Percentiles rank a stretch among this genome's conserved stretches.
These are phyloP conservation scores for Ramaria sp. DNA, from an alignment of 768 basidiomycete species.

Conservation along the genomic window DNA sequence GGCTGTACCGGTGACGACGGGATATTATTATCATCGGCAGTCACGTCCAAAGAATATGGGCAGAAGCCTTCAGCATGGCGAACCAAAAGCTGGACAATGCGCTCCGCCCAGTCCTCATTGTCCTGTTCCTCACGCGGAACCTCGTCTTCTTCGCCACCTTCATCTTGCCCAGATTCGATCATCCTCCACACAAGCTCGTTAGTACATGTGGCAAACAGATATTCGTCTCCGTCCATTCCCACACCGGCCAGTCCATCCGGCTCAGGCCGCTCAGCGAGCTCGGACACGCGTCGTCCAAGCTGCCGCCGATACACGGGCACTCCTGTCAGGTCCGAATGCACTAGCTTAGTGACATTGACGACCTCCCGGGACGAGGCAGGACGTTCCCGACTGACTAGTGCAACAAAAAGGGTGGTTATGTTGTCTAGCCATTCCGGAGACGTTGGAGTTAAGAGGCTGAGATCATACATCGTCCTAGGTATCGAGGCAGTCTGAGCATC, in stretches of 20 bases:
- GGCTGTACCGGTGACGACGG: background rate
- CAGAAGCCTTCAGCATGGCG: background rate
- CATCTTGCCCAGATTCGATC: background rate
- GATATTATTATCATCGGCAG: background rate
- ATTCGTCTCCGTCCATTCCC: background rate
- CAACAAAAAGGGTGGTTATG: background rate
- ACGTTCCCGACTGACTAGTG: slow-evolving; percentile 31
- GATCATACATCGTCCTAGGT: slow-evolving; percentile 50
- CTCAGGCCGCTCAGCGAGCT: slow-evolving; percentile 2
- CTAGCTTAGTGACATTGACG: slow-evolving; percentile 44
- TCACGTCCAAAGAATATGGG: background rate
- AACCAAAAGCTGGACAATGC: background rate
- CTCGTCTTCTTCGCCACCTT: background rate
- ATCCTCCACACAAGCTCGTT: slow-evolving; percentile 6
- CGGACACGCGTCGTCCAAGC: slow-evolving; percentile 19
- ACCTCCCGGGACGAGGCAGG: slow-evolving; percentile 20
- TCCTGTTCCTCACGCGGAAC: background rate
- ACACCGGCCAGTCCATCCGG: background rate
- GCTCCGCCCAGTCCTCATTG: slow-evolving; percentile 1
- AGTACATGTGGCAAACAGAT: background rate
- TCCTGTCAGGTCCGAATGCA: slow-evolving; percentile 59
- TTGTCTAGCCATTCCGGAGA: slow-evolving; percentile 61
- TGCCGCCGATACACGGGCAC: slow-evolving; percentile 52
- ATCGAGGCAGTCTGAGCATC: slow-evolving; percentile 58
- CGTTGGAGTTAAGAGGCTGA: slow-evolving; percentile 61